phyloP scores from a whole-genome alignment of 2,329 filamentous ascomycete species.

The Fusarium tjaetaba region DNA sequence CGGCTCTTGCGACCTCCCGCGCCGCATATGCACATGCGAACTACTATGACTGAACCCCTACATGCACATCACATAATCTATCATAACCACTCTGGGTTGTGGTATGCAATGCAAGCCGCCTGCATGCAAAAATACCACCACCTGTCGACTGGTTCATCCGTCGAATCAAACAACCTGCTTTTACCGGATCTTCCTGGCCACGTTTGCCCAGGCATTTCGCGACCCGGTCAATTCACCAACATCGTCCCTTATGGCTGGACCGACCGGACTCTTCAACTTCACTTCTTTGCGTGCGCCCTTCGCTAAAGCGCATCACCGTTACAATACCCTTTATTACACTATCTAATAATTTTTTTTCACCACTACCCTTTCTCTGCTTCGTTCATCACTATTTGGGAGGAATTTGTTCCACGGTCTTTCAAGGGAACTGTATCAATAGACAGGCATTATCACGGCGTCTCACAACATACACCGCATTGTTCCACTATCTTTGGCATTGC shows the following conservation, averaged over 20 bases:
- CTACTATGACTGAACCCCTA: conserved; percentile 36
- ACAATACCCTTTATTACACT: conserved; percentile 37
- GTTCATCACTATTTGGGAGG: conserved; percentile 37
- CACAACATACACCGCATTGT: conserved; percentile 36
- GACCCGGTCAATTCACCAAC: conserved; percentile 13
- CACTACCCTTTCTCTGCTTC: conserved; percentile 19
- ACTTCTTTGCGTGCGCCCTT: conserved; percentile 32
- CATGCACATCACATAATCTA: conserved; percentile 33
- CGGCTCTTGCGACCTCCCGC: conserved; percentile 32
- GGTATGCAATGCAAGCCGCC: conserved; percentile 34
- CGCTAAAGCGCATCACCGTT: conserved; percentile 24
- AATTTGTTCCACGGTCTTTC: conserved; percentile 33
- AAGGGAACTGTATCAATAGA: conserved; percentile 45
- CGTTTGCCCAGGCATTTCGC: conserved; percentile 11
- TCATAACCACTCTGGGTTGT: conserved; percentile 21
- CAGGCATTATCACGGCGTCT: conserved; percentile 44
- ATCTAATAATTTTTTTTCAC: conserved; percentile 36
- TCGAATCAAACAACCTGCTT: conserved; percentile 38
- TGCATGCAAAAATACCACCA: conserved; percentile 6
- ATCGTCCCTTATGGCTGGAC: conserved; percentile 41
- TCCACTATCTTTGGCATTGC: conserved; percentile 15
- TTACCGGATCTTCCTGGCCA: conserved; percentile 28
- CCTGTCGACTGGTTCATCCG: conserved; percentile 5
- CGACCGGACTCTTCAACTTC: conserved; percentile 40
- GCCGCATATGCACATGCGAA: conserved; percentile 40